A percentile compares a stretch with the other conserved stretches of the same genome.
Evolutionary conservation across 1,284 basidiomycete species (phyloP).

Genomic region (Neolentinus lepideus): DNA sequence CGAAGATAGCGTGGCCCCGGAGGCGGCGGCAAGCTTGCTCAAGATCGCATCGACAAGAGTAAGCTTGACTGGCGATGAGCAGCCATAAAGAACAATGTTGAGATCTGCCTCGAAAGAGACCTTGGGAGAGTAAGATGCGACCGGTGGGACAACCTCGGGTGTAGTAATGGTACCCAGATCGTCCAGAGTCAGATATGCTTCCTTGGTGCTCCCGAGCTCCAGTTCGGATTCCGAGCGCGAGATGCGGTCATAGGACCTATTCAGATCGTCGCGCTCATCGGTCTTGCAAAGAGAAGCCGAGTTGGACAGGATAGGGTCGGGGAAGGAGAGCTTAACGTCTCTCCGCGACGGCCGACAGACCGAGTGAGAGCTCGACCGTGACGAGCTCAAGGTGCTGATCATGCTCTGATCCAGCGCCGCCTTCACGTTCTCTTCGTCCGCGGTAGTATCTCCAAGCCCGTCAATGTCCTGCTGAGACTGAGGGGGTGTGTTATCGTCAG

Average conservation of each 20-base stretch:
- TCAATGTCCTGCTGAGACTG: constrained; percentile 12
- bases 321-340: constrained; percentile 70
- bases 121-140: constrained; percentile 14
- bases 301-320: constrained; percentile 67
- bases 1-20: neutral
- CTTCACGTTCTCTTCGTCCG: constrained; percentile 59
- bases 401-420: constrained; percentile 73
- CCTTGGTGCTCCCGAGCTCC: constrained; percentile 5
- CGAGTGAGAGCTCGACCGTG: constrained; percentile 55
- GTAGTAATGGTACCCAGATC: constrained; percentile 30
- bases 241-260: constrained; percentile 44
- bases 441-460: constrained; percentile 21
- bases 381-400: constrained; percentile 65
- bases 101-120: constrained; percentile 31
- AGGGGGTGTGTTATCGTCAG: constrained; percentile 13
- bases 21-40: constrained; percentile 26
- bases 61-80: constrained; percentile 48
- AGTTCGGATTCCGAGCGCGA: constrained; percentile 23
- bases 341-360: constrained; percentile 26
- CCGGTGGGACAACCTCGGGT: constrained; percentile 28
- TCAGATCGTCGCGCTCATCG: constrained; percentile 39
- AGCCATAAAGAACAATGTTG: constrained; percentile 57
- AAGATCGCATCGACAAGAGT: constrained; percentile 47
- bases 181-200: constrained; percentile 17
- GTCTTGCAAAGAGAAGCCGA: neutral